These are phyloP conservation scores for Fusarium cicatricum DNA, from an alignment of 2,329 filamentous ascomycete species.

Conservation along the genomic window DNA sequence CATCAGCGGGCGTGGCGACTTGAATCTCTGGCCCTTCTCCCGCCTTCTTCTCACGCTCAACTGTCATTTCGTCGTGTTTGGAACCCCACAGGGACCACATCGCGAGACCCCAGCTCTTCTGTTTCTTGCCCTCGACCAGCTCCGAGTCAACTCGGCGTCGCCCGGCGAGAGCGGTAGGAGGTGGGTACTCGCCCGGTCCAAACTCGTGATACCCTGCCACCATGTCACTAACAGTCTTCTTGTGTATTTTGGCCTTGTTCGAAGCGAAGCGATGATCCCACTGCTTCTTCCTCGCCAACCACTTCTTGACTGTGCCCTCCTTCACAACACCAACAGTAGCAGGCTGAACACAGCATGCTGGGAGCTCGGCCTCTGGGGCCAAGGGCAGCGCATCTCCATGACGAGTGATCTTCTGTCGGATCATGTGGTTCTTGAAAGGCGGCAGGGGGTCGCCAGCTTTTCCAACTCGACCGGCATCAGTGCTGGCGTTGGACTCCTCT, in stretches of 20 bases:
- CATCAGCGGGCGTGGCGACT: slow-evolving; percentile 51
- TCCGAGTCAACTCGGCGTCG: slow-evolving; percentile 63
- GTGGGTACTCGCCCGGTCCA: slow-evolving; percentile 76
- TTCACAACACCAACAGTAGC: slow-evolving; percentile 82
- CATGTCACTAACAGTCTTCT: slow-evolving; percentile 76
- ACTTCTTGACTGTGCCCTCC: slow-evolving; percentile 79
- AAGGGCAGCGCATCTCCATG: slow-evolving; percentile 79
- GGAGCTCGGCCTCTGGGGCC: slow-evolving; percentile 68
- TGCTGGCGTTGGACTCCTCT: slow-evolving; percentile 28
- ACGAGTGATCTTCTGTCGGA: slow-evolving; percentile 84
- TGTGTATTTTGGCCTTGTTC: slow-evolving; percentile 75
- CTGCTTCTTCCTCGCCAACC: slow-evolving; percentile 76
- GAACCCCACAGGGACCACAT: slow-evolving; percentile 90
- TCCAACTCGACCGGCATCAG: slow-evolving; percentile 64
- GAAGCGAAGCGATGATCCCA: slow-evolving; percentile 79
- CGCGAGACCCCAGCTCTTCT: slow-evolving; percentile 77
- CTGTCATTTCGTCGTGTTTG: slow-evolving; percentile 82
- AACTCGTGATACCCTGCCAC: slow-evolving; percentile 75
- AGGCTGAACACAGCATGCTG: slow-evolving; percentile 68
- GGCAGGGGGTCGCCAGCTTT: slow-evolving; percentile 86
- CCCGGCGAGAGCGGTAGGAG: slow-evolving; percentile 83
- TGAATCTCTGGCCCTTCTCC: slow-evolving; percentile 47
- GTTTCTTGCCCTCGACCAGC: slow-evolving; percentile 58
- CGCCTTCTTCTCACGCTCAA: slow-evolving; percentile 65
- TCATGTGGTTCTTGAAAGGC: slow-evolving; percentile 85